Percentiles rank a stretch among this genome's conserved stretches.
Conservation (phyloP, 306 rosid species). For the Medicago arabica region DNA sequence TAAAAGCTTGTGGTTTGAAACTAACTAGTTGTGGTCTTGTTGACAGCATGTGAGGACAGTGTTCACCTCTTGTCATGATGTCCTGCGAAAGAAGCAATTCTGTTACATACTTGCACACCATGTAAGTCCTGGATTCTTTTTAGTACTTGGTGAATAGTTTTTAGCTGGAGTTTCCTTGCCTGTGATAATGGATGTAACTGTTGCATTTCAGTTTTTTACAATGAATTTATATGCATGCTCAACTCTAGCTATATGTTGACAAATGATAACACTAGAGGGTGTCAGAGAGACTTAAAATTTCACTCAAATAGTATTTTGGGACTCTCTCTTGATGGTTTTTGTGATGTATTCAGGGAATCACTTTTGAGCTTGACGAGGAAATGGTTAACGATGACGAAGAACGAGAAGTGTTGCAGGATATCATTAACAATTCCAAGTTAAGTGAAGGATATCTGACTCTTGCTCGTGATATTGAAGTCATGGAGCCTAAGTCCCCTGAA, state of each 20-base stretch:
- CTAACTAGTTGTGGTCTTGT: conserved; percentile 49
- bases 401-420: conserved; percentile 72
- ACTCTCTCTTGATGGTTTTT: conserved; percentile 11
- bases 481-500: conserved; percentile 98
- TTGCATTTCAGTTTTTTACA: conserved; percentile 2
- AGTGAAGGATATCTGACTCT: conserved; percentile 97
- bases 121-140: conserved; percentile 57
- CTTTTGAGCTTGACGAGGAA: conserved; percentile 85
- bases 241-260: conserved; percentile 33
- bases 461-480: conserved; percentile 99
- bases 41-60: conserved; percentile 80
- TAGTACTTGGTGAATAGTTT: conserved; percentile 21
- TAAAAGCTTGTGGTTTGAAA: conserved; percentile 28
- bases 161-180: conserved; percentile 5
- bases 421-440: conserved; percentile 79
- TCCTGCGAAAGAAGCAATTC: conserved; percentile 76
- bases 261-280: not conserved
- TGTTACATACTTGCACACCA: conserved; percentile 95
- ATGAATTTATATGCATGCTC: not conserved
- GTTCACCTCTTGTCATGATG: conserved; percentile 73
- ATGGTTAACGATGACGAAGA: conserved; percentile 76
- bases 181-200: conserved; percentile 20
- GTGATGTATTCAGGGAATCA: conserved; percentile 62
- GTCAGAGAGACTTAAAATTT: not conserved
- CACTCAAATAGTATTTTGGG: conserved; percentile 3